Conservation (phyloP, 352 stramenopile genomes). For the Thraustochytrium striatum region DNA sequence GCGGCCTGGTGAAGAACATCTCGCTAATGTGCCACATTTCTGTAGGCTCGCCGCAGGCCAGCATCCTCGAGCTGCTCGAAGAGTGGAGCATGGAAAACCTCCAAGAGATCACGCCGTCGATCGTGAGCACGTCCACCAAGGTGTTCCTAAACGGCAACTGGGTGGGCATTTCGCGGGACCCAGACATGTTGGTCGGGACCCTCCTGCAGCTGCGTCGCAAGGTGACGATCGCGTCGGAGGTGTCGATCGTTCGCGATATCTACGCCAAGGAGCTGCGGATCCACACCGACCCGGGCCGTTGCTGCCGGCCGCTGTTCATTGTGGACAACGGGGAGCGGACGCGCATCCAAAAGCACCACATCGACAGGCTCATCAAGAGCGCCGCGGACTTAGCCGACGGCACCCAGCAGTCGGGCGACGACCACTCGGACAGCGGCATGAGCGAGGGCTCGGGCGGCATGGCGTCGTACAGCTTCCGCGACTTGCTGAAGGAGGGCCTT, state of each 20-base stretch:
- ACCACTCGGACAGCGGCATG: conserved; percentile 12
- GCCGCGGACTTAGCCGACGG: not conserved
- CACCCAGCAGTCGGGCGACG: conserved; percentile 7
- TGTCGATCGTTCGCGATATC: conserved; percentile 96
- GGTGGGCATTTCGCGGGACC: conserved; percentile 96
- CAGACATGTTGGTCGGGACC: conserved; percentile 89
- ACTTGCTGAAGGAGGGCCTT: conserved; percentile 84
- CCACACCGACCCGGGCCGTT: conserved; percentile 97
- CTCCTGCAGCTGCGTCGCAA: conserved; percentile 87
- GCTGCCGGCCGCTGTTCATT: conserved; percentile 97
- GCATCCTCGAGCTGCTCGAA: conserved; percentile 96
- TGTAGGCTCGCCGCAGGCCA: conserved; percentile 78
- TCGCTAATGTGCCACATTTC: conserved; percentile 98
- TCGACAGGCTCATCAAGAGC: conserved; percentile 78
- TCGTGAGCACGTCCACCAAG: conserved; percentile 96
- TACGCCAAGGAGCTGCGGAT: conserved; percentile 97
- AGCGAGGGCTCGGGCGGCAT: conserved; percentile 52
- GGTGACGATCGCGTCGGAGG: conserved; percentile 96
- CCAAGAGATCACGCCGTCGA: conserved; percentile 92
- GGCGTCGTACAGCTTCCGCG: conserved; percentile 64
- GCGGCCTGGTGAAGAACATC: conserved; percentile 95
- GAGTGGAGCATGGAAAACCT: conserved; percentile 97
- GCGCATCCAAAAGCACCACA: conserved; percentile 93
- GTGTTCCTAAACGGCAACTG: conserved; percentile 99
- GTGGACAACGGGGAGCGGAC: conserved; percentile 79